Evolutionary conservation across 2,329 filamentous ascomycete genomes (phyloP), one percentile per base, ranked within the genome.

Genomic region (Penicillium paneum): DNA sequence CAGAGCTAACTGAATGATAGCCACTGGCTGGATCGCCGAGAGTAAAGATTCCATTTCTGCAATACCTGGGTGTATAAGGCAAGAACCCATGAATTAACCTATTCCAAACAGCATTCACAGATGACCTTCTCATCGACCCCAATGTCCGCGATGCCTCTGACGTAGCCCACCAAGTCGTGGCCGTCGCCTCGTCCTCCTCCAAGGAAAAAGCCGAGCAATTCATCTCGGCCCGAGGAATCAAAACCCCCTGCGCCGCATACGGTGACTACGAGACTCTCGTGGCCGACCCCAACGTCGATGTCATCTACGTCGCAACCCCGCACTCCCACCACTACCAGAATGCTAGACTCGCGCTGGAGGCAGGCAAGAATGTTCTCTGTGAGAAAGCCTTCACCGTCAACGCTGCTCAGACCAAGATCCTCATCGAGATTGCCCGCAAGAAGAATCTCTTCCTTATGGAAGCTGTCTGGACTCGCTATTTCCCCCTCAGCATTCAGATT

Each of bases 301-400:
- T 95, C 64, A 76, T 96, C 75, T 96, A 96, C 73, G 84, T 96
- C 52, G 91, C 90, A 24, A 96, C 91, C 4, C 91, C 91, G 15
- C 91, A 96, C 77, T 92, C 89, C 65, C 91, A 96, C 73, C 91
- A 96, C 78, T 96, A 92, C 78, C 90, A 95, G 72, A 93, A 96
- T 75, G 83, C 85, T 60, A 90, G 91, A 83, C 82, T 95, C n/a
- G 88, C 86, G 40, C 80, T 96, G 36, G 83, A 90, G 62, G 89
- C 88, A 8, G 89, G 90, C 66, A 96, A 96, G 80, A 82, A 93
- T 66, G 90, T 96, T 29, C 82, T 96, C 32, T 96, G 91, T 73
- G 91, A 96, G 74, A 96, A 96, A 79, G 84, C 91, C 0, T 87
- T 96, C 65, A 95, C 91, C 1, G 89, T 93, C 59, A 96, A 88